These are phyloP conservation scores for Saccharomycopsis guyanensis DNA, from an alignment of 805 yeast genomes.

Conservation along the genomic window DNA sequence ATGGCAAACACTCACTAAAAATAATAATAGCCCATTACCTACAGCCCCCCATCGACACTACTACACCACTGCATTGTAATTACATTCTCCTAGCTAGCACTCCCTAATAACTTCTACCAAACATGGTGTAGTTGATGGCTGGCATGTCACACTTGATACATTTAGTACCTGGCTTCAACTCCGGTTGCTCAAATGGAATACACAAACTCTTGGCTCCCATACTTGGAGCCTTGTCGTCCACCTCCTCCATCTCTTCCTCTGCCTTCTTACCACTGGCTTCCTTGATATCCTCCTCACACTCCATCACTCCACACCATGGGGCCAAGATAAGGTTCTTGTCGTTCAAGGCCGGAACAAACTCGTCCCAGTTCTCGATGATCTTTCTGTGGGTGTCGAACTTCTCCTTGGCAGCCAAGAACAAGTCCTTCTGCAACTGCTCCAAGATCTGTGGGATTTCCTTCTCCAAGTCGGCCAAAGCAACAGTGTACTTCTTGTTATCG, in stretches of 20 bases:
- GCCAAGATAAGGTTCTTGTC: conserved; percentile 82
- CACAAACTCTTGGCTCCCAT: conserved; percentile 99
- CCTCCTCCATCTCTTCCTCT: conserved; percentile 76
- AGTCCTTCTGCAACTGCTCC: conserved; percentile 70
- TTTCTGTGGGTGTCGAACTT: conserved; percentile 80
- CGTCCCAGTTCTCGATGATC: conserved; percentile 75
- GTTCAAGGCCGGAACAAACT: conserved; percentile 88
- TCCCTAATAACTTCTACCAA: conserved; percentile 80
- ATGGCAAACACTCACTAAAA: too few relatives aligned
- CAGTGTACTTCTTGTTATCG: conserved; percentile 64
- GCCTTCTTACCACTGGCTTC: conserved; percentile 73
- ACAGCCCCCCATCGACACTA: too few relatives aligned
- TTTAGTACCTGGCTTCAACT: conserved; percentile 65
- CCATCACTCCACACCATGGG: conserved; percentile 96
- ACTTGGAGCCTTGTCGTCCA: conserved; percentile 93
- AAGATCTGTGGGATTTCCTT: conserved; percentile 64
- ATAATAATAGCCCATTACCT: too few relatives aligned
- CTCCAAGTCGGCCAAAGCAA: conserved; percentile 59
- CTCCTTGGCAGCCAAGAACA: conserved; percentile 73
- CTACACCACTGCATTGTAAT: too few relatives aligned
- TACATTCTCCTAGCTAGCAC: too few relatives aligned
- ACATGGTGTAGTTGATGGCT: conserved; percentile 85
- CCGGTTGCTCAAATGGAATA: conserved; percentile 91
- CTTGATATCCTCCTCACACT: conserved; percentile 96
- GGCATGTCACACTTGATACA: conserved; percentile 77